Percentiles rank a stretch among this genome's conserved stretches.
Conservation (phyloP, 106 monocot species). For the Dendrobium chrysotoxum region DNA sequence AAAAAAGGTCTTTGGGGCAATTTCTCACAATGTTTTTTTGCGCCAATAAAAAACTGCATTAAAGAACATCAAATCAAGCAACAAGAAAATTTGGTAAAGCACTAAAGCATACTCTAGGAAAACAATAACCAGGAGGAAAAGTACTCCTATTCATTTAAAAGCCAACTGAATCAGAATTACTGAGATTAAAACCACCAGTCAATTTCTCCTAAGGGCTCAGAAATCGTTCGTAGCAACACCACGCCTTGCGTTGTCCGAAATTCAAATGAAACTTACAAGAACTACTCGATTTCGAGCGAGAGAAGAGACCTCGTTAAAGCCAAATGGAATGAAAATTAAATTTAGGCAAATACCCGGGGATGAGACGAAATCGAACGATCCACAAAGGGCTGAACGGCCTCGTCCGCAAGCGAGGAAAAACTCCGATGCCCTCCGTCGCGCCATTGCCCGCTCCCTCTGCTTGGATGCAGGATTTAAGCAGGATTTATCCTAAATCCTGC, state of each 20-base stretch:
- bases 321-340: not conserved
- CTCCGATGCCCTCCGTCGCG: not conserved
- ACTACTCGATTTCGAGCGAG: not conserved
- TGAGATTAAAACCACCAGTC: not conserved
- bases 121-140: not conserved
- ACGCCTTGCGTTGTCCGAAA: not conserved
- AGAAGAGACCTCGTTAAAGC: not conserved
- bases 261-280: not conserved
- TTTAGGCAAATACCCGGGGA: not conserved
- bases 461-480: too few species aligned
- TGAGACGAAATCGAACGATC: not conserved
- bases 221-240: not conserved
- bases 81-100: not conserved
- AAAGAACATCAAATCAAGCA: not conserved
- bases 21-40: not conserved
- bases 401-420: constrained; percentile 2
- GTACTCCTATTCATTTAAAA: not conserved
- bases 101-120: not conserved
- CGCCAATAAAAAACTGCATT: not conserved
- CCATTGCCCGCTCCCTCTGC: not conserved
- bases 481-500: too few species aligned
- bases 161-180: not conserved
- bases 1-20: too few species aligned
- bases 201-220: not conserved
- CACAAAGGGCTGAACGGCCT: not conserved